Evolutionary conservation across 2,329 filamentous ascomycete genomes (phyloP).

Genomic region (Colletotrichum melonis): DNA sequence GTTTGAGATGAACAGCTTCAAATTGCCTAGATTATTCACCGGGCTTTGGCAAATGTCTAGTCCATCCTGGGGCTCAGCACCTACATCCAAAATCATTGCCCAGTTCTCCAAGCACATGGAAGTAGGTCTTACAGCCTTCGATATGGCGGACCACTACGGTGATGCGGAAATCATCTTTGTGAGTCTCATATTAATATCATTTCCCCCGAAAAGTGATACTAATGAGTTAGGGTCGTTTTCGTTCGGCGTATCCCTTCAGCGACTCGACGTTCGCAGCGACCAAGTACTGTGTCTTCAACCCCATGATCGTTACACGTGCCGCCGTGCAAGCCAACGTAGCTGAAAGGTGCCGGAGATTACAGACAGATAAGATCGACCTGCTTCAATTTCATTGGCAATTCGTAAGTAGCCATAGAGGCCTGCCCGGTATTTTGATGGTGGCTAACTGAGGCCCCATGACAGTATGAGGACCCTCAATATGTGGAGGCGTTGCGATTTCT

Average conservation of each 20-base stretch:
- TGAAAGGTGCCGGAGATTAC: constrained; percentile 47
- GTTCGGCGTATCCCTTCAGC: constrained; percentile 42
- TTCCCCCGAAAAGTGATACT: not conserved
- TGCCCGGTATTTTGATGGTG: no score
- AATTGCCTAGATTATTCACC: constrained; percentile 44
- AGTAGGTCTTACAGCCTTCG: constrained; percentile 42
- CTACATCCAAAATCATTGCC: constrained; percentile 40
- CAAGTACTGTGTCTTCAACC: constrained; percentile 50
- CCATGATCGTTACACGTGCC: constrained; percentile 42
- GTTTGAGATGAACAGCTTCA: constrained; percentile 38
- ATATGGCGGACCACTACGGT: constrained; percentile 52
- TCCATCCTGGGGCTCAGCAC: constrained; percentile 43
- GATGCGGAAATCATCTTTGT: constrained; percentile 36
- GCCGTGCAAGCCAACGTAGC: constrained; percentile 43
- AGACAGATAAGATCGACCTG: constrained; percentile 45
- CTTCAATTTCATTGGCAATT: constrained; percentile 51
- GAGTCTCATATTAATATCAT: constrained; percentile 13
- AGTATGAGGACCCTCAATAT: constrained; percentile 29
- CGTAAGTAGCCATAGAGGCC: constrained; percentile 38
- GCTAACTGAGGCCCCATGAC: not conserved
- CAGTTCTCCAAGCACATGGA: constrained; percentile 42
- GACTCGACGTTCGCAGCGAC: constrained; percentile 45
- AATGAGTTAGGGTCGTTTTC: constrained; percentile 45
- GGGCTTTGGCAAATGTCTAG: constrained; percentile 48
- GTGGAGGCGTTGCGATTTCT: constrained; percentile 18